phyloP scores from a whole-genome alignment of 306 rosid species.

The Fragaria nilgerrensis region DNA sequence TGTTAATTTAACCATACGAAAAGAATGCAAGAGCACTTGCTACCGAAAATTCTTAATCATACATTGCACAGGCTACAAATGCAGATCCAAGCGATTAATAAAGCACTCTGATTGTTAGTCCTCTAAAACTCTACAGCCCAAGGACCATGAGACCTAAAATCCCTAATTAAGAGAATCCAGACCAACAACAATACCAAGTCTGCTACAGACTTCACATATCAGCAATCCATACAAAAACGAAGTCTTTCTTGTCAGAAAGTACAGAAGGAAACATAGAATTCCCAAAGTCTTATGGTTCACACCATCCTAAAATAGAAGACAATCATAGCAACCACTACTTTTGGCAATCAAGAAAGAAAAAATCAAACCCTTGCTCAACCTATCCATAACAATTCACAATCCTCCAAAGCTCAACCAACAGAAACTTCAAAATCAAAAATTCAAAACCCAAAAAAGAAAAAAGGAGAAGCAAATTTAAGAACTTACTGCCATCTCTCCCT shows the following conservation, averaged over 20 bases:
- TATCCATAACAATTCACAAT: conserved; percentile 24
- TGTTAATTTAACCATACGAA: conserved; percentile 11
- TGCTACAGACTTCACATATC: conserved; percentile 3
- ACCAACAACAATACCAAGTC: conserved; percentile 17
- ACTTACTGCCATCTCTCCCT: conserved; percentile 69
- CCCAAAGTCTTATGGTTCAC: neutral
- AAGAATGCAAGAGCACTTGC: conserved; percentile 12
- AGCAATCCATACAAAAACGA: conserved; percentile 8
- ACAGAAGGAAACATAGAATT: neutral
- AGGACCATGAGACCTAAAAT: conserved; percentile 18
- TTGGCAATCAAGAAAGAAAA: conserved; percentile 1
- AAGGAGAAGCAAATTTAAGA: neutral
- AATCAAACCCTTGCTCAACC: conserved; percentile 11
- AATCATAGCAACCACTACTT: neutral
- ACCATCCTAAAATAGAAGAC: conserved; percentile 8
- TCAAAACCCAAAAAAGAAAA: conserved; percentile 10
- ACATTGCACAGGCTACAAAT: conserved; percentile 17
- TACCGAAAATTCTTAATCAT: neutral
- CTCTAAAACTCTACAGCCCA: conserved; percentile 9
- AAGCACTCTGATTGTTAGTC: neutral
- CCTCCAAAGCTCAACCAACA: conserved; percentile 18
- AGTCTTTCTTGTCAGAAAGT: conserved; percentile 10
- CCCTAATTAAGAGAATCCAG: conserved; percentile 13
- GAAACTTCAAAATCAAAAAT: conserved; percentile 18
- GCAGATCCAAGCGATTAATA: conserved; percentile 4